Evolutionary conservation across 345 rosid genomes (phyloP).

Genomic region (Erucastrum elatum): DNA sequence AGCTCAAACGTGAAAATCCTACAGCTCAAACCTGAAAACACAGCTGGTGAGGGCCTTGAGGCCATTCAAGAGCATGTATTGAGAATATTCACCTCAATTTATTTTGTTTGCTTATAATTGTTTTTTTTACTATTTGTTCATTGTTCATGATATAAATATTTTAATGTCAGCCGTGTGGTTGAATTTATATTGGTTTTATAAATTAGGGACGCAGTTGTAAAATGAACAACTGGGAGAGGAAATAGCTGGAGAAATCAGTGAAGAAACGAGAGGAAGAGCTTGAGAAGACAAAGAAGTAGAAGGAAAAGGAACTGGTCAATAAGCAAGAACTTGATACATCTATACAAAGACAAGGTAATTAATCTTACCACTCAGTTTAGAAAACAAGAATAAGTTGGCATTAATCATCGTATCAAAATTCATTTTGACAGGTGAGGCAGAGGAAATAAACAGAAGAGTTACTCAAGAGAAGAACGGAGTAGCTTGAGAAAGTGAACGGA

Average conservation of each 20-base stretch:
- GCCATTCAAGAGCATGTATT: too few species aligned
- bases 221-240: conserved; percentile 43
- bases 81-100: too few species aligned
- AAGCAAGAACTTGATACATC: conserved; percentile 42
- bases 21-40: too few species aligned
- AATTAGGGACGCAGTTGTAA: conserved; percentile 36
- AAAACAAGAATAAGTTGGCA: neutral
- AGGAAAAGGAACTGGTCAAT: conserved; percentile 36
- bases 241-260: conserved; percentile 37
- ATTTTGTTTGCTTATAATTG: too few species aligned
- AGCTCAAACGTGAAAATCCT: too few species aligned
- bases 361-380: neutral
- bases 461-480: conserved; percentile 34
- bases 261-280: conserved; percentile 41
- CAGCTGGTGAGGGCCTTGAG: too few species aligned
- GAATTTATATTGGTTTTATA: too few species aligned
- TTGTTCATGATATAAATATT: too few species aligned
- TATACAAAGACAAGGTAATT: conserved; percentile 38
- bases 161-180: too few species aligned
- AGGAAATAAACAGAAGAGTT: conserved; percentile 42
- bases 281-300: conserved; percentile 37
- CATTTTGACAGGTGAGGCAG: conserved; percentile 21
- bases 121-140: too few species aligned
- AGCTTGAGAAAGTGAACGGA: conserved; percentile 43
- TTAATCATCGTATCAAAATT: neutral